Evolutionary conservation across 2,329 filamentous ascomycete genomes (phyloP), one percentile per base, ranked within the genome.

Genomic region (Xylaria sp.): DNA sequence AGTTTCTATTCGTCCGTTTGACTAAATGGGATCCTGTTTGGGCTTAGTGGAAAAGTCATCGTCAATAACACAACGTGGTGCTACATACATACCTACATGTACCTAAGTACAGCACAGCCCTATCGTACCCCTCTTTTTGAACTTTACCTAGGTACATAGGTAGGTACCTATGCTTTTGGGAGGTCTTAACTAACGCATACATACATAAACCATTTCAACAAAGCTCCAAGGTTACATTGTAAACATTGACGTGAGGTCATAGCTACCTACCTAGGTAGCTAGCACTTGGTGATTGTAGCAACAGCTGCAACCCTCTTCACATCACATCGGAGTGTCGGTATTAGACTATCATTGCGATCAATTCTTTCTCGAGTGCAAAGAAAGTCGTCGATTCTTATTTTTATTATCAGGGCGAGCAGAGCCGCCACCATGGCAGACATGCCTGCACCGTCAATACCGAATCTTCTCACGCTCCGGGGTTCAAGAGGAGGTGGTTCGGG

Each of bases 361-460:
- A 45, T 41, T 32, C 13, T 28, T 12, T 28, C 13, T 30, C 6
- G 1, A 0, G 12, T 7, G n/a, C 30, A 13, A 8, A 32, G 5
- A 63, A 7, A 13, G 8, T 15, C n/a, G 12, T 5, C n/a, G 2
- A 50, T 25, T 9, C 23, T 3, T 13, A 6, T 6, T 10, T 4
- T n/a, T n/a, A n/a, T n/a, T 28, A 18, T 34, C 20, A 3, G n/a
- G 25, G 30, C n/a, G 0, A 2, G 12, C 20, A 45, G 32, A 18
- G 45, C 39, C 41, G 30, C 32, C 48, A 45, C 10, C 50, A 66
- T 70, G 63, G 63, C 67, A 59, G 73, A 67, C 67, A 94, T 94
- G 91, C 87, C 91, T 55, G 87, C 90, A 34, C 83, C 89, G 46
- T 87, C 90, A 28, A 97, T 97, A 53, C 93, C 94, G 2, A 95